Conservation (phyloP, 2,329 filamentous ascomycete genomes). For the Xylaria sp. region DNA sequence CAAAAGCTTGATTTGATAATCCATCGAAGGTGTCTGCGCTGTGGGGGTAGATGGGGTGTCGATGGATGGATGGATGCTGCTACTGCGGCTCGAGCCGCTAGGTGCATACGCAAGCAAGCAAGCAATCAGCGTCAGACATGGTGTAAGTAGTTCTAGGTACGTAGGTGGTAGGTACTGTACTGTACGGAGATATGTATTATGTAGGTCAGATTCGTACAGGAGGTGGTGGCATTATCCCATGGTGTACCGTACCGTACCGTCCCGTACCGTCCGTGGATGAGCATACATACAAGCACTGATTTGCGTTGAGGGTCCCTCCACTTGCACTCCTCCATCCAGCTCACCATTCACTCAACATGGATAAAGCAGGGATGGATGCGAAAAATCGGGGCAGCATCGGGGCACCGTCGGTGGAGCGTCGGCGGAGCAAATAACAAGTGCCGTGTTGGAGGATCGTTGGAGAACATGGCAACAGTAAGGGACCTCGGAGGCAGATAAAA, state of each 20-base stretch:
- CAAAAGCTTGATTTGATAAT: constrained; percentile 32
- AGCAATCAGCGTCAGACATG: constrained; percentile 10
- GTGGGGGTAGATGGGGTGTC: too few species aligned
- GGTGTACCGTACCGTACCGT: too few species aligned
- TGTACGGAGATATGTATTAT: too few species aligned
- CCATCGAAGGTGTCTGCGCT: constrained; percentile 1
- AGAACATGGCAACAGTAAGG: constrained; percentile 9
- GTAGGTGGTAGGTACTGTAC: too few species aligned
- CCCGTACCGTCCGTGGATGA: background rate
- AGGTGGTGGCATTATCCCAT: too few species aligned
- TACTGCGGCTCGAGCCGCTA: constrained; percentile 33
- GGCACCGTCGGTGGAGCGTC: constrained; percentile 17
- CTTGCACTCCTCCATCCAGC: too few species aligned
- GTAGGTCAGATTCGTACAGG: background rate
- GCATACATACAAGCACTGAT: constrained; percentile 1
- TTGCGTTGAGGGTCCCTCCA: constrained; percentile 12
- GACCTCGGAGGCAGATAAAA: background rate
- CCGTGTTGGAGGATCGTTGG: constrained; percentile 30
- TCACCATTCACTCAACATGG: constrained; percentile 9
- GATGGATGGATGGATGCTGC: too few species aligned
- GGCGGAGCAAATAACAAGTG: constrained; percentile 25
- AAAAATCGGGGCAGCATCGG: constrained; percentile 18
- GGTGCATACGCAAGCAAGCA: constrained; percentile 25
- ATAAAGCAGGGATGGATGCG: constrained; percentile 6
- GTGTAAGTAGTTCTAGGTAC: constrained; percentile 8